Evolutionary conservation across 768 basidiomycete genomes (phyloP), one percentile per base, ranked within the genome.

Genomic region (Mycena albidolilacea): DNA sequence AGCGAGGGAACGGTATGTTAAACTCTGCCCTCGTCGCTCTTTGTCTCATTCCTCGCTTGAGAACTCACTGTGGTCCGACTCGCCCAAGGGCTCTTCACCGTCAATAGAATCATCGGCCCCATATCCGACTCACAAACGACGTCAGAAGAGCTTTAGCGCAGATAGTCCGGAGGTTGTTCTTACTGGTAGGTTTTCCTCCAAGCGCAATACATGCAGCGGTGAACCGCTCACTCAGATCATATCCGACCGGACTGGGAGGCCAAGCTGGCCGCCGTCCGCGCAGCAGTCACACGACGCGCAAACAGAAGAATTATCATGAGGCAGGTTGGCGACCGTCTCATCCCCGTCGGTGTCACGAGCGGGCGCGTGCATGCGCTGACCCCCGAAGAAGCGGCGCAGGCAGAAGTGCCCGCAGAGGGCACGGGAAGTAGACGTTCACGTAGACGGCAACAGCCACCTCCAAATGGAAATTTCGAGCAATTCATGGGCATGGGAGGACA

Each of bases 171-270:
- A 97, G 69, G 97, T 98, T 38, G 97, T 98, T 59, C 95, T 96
- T 38, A 95, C 91, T 71, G 96, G 96, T 95, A 71, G 73, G 89
- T 81, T 44, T 9, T 74, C 64, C 73, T 50, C 52, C 48, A 70
- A 55, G 35, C 14, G 41, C 17, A 52, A 15, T 8, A 9, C n/a
- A 30, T 57, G n/a, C 19, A 50, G 37, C 21, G 43, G 37, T 60
- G 74, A 68, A 57, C 68, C 48, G 60, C 41, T 71, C 52, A 69
- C 68, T 65, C 75, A 97, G 98, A 99, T 85, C 93, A 96, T 83
- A 97, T 99, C 71, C 93, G 97, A 65, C 97, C 98, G 1, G 97
- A 99, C 81, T 99, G 98, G 98, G 97, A 99, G 85, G 90, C 92
- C 54, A 98, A 99, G 82, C 84, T 99, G 48, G 96, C 95, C 59